Base-by-base conservation (phyloP, 805 yeast genomes). In the Cyberlindnera mississippiensis region DNA sequence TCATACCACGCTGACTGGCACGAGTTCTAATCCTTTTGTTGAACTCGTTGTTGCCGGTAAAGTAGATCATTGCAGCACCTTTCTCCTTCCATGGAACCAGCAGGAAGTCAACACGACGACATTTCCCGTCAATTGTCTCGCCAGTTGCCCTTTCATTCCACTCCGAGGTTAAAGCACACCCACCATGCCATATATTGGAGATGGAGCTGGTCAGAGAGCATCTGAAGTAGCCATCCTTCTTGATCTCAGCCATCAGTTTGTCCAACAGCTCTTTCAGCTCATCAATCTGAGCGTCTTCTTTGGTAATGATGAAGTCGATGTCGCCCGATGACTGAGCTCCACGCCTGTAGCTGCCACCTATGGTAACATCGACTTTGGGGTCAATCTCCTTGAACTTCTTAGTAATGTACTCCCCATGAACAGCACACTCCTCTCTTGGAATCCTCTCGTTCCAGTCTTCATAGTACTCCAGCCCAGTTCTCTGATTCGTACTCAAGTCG, bases 41-140 rank as follows among this genome's bases (percentile, higher is more conserved):
- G 54, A 77, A 75, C 18, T 65, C 59, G 42, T 70, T 72, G 48
- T 75, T 71, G 0, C 84, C 84, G 0, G 78, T 75, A 50, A 75
- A 78, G 53, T 78, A 77, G 6, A 78, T 59, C 51, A 69, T 49
- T 0, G 74, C 61, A 0, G 78, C 73, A 0, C 81, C 83, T 8
- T 64, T 50, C 26, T 68, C 66, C 2, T 53, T 44, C 63, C 73
- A 65, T 1, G 74, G 75, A 6, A 72, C 75, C 3, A 68, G 53
- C 31, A 78, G 52, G 30, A 78, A 65, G 49, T 78, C 83, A 47
- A 78, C 60, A 41, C 83, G 61, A n/a, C 83, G 65, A 62, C 79
- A 74, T 10, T 53, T 56, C 2, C 60, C 57, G 10, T 37, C 38
- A 12, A 50, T 51, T n/a, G 51, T 55, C 4, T 63, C 56, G 1